Base-by-base conservation (phyloP, 108 stramenopile species). In the Conticribra weissflogii region DNA sequence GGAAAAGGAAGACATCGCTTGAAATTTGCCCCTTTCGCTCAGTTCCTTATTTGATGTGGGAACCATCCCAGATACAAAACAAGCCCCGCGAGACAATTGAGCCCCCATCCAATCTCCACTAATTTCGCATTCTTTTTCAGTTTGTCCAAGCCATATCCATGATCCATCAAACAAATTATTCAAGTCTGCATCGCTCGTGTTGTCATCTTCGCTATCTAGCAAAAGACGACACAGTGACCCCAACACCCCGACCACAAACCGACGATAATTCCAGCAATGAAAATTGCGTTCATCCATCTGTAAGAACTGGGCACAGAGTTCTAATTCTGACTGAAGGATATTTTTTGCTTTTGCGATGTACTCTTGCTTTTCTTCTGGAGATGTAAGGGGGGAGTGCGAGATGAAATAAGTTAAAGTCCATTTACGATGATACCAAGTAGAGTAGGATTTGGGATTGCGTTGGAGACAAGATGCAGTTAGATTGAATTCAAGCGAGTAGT, bases 181-280 rank as follows among this genome's bases (percentile, higher is more conserved):
- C n/a, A n/a, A n/a, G n/a, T n/a, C n/a, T 41, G 54, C 53, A 1
- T 44, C 45, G 0, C 19, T 50, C 1, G 25, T 66, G 17, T 45
- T 21, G 29, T 5, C 44, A 49, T 58, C 54, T 15, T 31, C 2
- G 23, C 23, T 41, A 32, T 70, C 51, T 44, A 61, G 70, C 25
- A 24, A 31, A 12, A 46, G 29, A 28, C 30, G 52, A 17, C 70
- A 71, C 23, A 44, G 57, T 1, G 82, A 69, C 9, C 68, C 76
- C 61, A 85, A 52, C 47, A 80, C 7, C 49, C 59, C 53, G 17
- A 56, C 74, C 7, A 95, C 90, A 68, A 88, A 96, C 41, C 97
- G 81, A 21, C 99, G 95, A 77, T 97, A 98, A 65, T 98, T 98
- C 96, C 97, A 98, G 69, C 98, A 98, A 71, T 99, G 99, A 72